A percentile compares a stretch with the other conserved stretches of the same genome.
Conservation (phyloP, 225 moss, liverwort and hornwort genomes). For the Polytrichum formosum region DNA sequence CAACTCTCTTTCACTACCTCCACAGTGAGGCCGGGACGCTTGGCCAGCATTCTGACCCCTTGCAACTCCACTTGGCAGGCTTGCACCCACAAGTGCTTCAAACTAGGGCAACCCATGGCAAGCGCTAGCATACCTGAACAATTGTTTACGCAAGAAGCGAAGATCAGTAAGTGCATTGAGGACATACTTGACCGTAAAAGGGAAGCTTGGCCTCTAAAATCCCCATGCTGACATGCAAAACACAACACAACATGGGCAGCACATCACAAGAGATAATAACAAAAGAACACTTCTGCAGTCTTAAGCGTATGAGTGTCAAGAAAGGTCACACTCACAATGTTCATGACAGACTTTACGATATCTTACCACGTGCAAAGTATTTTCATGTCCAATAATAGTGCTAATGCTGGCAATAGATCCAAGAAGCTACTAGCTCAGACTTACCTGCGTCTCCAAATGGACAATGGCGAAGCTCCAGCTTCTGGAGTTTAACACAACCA, state of each 20-base stretch:
- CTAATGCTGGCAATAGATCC: background rate
- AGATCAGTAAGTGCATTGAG: no score
- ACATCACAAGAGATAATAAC: no score
- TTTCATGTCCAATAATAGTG: background rate
- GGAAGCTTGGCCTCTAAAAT: no score
- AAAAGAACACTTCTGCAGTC: no score
- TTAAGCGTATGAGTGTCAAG: no score
- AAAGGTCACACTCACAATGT: no score
- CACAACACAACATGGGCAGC: no score
- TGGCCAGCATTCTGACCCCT: constrained; percentile 46
- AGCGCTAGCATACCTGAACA: constrained; percentile 54
- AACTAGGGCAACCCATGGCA: constrained; percentile 30
- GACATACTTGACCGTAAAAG: no score
- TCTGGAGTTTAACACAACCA: constrained; percentile 47
- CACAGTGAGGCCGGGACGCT: constrained; percentile 28
- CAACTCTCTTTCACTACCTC: constrained; percentile 55
- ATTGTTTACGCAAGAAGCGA: background rate
- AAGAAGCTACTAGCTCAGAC: background rate
- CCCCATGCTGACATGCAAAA: no score
- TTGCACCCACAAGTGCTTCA: constrained; percentile 63
- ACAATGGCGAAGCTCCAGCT: constrained; percentile 61
- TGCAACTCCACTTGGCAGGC: constrained; percentile 52
- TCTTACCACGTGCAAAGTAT: no score
- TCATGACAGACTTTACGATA: no score
- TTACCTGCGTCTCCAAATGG: constrained; percentile 56